Evolutionary conservation across 768 basidiomycete genomes (phyloP).

Genomic region (Russula sp.): DNA sequence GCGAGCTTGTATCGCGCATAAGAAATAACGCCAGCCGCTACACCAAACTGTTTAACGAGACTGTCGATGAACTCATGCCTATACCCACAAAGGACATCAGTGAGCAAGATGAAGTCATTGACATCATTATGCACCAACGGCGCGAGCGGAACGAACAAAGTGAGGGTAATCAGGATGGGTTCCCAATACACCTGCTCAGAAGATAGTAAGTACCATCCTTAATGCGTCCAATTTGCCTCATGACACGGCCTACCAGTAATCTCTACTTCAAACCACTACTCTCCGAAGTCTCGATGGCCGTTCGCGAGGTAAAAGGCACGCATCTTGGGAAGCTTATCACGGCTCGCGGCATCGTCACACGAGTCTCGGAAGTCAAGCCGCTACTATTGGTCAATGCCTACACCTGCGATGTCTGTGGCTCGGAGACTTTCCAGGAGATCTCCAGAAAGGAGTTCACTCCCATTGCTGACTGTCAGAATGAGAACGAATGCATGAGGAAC

Average conservation of each 20-base stretch:
- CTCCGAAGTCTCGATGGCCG: conserved; percentile 74
- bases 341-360: conserved; percentile 95
- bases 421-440: conserved; percentile 98
- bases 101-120: conserved; percentile 90
- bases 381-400: conserved; percentile 96
- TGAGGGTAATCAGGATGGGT: conserved; percentile 65
- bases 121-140: conserved; percentile 92
- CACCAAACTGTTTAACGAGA: conserved; percentile 79
- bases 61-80: conserved; percentile 86
- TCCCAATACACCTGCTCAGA: conserved; percentile 86
- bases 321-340: conserved; percentile 93
- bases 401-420: conserved; percentile 96
- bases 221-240: conserved; percentile 11
- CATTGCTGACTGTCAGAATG: conserved; percentile 81
- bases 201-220: conserved; percentile 72
- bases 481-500: conserved; percentile 79
- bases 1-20: conserved; percentile 76
- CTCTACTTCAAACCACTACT: conserved; percentile 87
- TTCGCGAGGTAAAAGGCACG: conserved; percentile 79
- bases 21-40: conserved; percentile 85
- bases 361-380: conserved; percentile 98
- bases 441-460: conserved; percentile 87
- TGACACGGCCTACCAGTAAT: conserved; percentile 47
- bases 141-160: conserved; percentile 80
- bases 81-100: conserved; percentile 83